Evolutionary conservation across 805 yeast genomes (phyloP), one percentile per base, ranked within the genome.

Genomic region (Candida peoriensis): DNA sequence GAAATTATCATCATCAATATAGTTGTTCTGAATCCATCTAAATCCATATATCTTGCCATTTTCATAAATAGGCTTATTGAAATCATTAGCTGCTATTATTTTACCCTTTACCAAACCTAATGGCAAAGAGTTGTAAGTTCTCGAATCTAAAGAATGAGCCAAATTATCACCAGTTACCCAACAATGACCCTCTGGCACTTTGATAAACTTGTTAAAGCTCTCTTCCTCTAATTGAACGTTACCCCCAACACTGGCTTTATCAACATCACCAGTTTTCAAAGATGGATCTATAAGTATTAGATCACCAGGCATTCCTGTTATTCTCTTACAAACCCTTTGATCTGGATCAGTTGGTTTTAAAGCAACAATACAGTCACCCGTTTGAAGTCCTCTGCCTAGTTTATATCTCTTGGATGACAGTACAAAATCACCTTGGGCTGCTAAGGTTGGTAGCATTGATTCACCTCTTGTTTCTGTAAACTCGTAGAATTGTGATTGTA

Each of bases 91-190:
- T 7, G 86, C 90, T 5, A 81, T 70, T 11, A 93, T 78, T 52
- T 86, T 89, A 2, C 97, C 99, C 47, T 79, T 78, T 4, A 93
- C 78, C 25, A 93, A 62, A 0, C 80, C 97, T 78, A 87, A 67
- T 2, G 98, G 97, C 23, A 93, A 63, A n/a, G 81, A 86, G 24
- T 89, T 84, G 54, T 93, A 93, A 0, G 86, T 76, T 46, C 98
- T 66, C 5, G 96, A 86, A 51, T 93, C 99, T 31, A 89, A 63
- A 15, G 96, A 85, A 46, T 81, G 87, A 19, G 86, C 72, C 38
- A 90, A 60, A 53, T 93, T 93, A 53, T 93, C 99, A 2, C 99
- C 99, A 0, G 97, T 87, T 4, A 89, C 81, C 97, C 97, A 93
- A 31, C 86, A 84, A 59, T 93, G 98, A 3, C 98, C 98, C 46